Evolutionary conservation across 345 rosid genomes (phyloP), one percentile per base, ranked within the genome.

Genomic region (Balakata baccata): DNA sequence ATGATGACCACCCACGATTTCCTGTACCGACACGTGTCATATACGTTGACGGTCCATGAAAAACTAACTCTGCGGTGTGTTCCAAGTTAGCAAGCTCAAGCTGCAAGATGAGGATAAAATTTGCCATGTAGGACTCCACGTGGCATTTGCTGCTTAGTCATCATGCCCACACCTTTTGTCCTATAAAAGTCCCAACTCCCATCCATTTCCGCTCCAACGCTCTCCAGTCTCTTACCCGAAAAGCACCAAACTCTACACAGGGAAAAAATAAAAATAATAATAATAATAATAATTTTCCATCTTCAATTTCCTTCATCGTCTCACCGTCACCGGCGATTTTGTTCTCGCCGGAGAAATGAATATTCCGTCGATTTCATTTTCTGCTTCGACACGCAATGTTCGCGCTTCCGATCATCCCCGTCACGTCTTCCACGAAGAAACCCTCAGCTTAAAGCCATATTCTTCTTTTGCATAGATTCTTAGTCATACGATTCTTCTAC

Each of bases 331-430:
- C 81, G 83, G 85, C 82, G 81, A 70, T 22, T n/a, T 34, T 62
- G 61, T 57, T 68, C 76, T 74, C 64, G 79, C 92, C 89, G 90
- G 86, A 69, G 82, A 77, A 79, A 85, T 88, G 92, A 66, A 79
- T 78, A 73, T 79, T 81, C 86, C 84, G 85, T 81, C 74, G 14
- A 70, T 8, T 9, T 29, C 54, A 5, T 68, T 65, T 54, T 74
- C 78, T 64, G 38, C 57, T 18, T 81, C 79, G 17, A 59, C 75
- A 57, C 75, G 81, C 79, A 82, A 84, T 84, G 84, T 68, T 78
- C 86, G 78, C 46, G 79, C 86, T 73, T 84, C 88, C 49, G 85
- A 88, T 82, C 93, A 92, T 66, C 97, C 82, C 68, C 82, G 88
- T 74, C 89, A 90, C 79, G 91, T 88, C 37, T 90, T 88, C 86